phyloP scores from a whole-genome alignment of 2,329 filamentous ascomycete species.

The Pseudocercospora fijiensis region DNA sequence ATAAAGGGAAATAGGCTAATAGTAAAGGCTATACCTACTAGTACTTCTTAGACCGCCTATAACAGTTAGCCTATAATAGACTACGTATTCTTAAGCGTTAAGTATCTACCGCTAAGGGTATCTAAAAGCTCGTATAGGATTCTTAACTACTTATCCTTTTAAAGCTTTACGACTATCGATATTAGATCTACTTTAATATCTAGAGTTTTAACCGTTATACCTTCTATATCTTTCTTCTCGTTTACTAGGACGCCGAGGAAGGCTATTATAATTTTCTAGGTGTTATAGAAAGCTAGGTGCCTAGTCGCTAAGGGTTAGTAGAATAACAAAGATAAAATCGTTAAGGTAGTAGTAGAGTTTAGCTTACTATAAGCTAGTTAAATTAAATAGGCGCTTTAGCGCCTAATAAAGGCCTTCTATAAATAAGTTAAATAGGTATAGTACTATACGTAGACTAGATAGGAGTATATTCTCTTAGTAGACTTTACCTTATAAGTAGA shows the following conservation, averaged over 20 bases:
- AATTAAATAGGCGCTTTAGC: neutral
- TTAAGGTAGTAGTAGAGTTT: neutral
- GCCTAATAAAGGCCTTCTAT: neutral
- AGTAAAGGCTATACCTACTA: too few relatives aligned
- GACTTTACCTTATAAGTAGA: neutral
- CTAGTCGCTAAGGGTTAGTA: neutral
- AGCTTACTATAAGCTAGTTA: neutral
- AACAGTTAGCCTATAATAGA: too few relatives aligned
- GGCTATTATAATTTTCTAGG: neutral
- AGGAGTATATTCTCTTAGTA: neutral
- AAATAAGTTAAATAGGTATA: neutral
- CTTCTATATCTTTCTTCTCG: neutral
- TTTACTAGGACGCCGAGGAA: neutral
- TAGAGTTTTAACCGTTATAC: neutral
- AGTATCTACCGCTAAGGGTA: too few relatives aligned
- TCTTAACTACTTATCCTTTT: neutral
- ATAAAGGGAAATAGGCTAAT: too few relatives aligned
- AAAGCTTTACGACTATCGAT: neutral
- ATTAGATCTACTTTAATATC: neutral
- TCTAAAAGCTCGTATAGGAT: neutral
- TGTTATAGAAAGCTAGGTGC: neutral
- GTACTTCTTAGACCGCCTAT: too few relatives aligned
- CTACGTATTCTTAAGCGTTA: too few relatives aligned
- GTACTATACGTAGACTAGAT: neutral
- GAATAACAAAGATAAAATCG: neutral